Percentiles rank a stretch among this genome's conserved stretches.
These are phyloP conservation scores for Paspalum vaginatum DNA, from an alignment of 176 grass and related monocot species.

Conservation along the genomic window DNA sequence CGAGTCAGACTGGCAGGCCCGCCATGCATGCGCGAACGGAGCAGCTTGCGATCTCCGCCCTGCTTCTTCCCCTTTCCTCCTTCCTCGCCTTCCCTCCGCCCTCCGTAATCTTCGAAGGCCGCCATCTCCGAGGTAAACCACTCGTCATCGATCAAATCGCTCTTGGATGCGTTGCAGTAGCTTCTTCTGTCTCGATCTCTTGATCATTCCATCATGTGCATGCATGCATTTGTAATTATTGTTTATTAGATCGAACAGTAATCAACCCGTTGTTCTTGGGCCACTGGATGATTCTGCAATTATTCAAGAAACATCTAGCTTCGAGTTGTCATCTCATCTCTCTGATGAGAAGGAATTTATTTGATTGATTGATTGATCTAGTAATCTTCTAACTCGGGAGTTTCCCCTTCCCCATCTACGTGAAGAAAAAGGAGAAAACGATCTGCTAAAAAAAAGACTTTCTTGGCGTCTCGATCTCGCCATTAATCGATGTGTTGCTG, in stretches of 20 bases:
- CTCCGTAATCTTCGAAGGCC: constrained; percentile 24
- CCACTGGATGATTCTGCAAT: neutral
- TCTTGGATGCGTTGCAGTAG: neutral
- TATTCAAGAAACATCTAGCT: neutral
- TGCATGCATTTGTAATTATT: neutral
- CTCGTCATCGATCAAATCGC: neutral
- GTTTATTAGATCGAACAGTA: neutral
- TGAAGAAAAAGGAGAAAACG: neutral
- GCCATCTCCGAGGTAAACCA: constrained; percentile 34
- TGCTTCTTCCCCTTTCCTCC: constrained; percentile 3
- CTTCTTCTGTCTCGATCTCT: neutral
- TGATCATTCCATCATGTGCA: neutral
- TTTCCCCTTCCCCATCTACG: neutral
- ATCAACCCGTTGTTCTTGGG: neutral
- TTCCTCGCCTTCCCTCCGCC: neutral
- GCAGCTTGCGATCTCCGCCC: constrained; percentile 8
- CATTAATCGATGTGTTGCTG: neutral
- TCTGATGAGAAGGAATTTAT: neutral
- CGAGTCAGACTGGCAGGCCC: neutral
- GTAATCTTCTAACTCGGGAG: neutral
- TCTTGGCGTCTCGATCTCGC: no score
- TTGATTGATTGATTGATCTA: neutral
- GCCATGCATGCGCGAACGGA: constrained; percentile 42
- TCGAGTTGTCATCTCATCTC: neutral
- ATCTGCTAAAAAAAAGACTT: no score